Evolutionary conservation across 805 yeast genomes (phyloP).

Genomic region (Vanderwaltozyma tropicalis): DNA sequence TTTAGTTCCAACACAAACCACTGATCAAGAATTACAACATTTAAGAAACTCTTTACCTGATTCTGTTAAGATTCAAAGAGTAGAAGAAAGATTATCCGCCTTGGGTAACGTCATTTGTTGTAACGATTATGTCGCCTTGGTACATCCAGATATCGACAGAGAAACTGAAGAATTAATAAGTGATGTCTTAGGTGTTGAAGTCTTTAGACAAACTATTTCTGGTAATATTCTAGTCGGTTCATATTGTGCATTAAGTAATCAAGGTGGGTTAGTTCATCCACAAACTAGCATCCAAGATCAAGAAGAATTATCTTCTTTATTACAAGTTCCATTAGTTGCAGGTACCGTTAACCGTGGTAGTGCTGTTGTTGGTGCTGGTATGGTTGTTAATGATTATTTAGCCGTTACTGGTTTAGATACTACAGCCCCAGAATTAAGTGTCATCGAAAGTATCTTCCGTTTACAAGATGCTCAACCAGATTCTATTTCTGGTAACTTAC

Average conservation of each 20-base stretch:
- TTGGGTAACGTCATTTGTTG: constrained; percentile 97
- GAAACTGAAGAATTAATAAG: constrained; percentile 98
- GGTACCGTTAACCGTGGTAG: constrained; percentile 98
- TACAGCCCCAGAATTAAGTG: constrained; percentile 96
- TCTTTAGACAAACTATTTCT: constrained; percentile 96
- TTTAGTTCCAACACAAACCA: constrained; percentile 93
- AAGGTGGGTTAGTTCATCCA: constrained; percentile 97
- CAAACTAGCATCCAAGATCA: constrained; percentile 96
- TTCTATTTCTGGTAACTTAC: constrained; percentile 69
- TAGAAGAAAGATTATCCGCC: constrained; percentile 94
- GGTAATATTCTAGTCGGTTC: constrained; percentile 97
- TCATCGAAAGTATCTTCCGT: constrained; percentile 90
- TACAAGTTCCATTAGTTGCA: constrained; percentile 96
- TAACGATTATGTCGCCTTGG: constrained; percentile 97
- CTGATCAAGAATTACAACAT: constrained; percentile 97
- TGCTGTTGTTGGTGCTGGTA: constrained; percentile 95
- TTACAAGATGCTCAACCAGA: constrained; percentile 87
- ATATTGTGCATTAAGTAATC: constrained; percentile 88
- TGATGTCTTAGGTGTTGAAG: constrained; percentile 97
- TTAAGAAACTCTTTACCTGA: constrained; percentile 94
- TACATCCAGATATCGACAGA: constrained; percentile 98
- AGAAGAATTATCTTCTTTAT: constrained; percentile 88
- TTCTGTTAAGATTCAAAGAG: constrained; percentile 88
- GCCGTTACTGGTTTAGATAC: constrained; percentile 96
- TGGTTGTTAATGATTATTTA: constrained; percentile 97